phyloP scores from a whole-genome alignment of 1,284 basidiomycete genomes.

The Anthracocystis panici-leucophaei region DNA sequence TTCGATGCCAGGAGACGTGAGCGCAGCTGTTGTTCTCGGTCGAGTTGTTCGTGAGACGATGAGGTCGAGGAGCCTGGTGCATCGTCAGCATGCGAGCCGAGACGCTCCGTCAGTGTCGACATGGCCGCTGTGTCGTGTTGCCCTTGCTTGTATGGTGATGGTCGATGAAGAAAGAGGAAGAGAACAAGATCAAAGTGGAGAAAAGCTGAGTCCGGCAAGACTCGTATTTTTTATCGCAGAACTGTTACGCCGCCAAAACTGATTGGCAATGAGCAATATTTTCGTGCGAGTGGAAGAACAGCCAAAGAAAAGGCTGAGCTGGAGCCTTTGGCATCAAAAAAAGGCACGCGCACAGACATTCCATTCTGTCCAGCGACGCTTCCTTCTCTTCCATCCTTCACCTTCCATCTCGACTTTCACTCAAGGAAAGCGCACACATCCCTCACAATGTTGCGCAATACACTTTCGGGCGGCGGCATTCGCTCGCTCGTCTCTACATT shows the following conservation, averaged over 20 bases:
- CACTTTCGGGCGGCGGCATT: too few relatives aligned
- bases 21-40: conserved; percentile 37
- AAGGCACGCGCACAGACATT: conserved; percentile 40
- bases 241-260: not conserved
- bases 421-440: too few relatives aligned
- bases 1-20: conserved; percentile 37
- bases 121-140: conserved; percentile 18
- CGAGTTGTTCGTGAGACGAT: conserved; percentile 11
- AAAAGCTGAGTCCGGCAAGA: conserved; percentile 23
- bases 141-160: conserved; percentile 8
- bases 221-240: not conserved
- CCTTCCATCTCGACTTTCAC: not conserved
- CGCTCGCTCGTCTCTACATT: not conserved
- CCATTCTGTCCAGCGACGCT: not conserved
- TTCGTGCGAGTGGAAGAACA: conserved; percentile 46
- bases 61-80: conserved; percentile 7
- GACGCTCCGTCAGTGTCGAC: conserved; percentile 33
- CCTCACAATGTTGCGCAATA: too few relatives aligned
- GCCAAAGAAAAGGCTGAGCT: conserved; percentile 25
- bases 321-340: conserved; percentile 9
- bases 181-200: conserved; percentile 7
- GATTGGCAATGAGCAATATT: conserved; percentile 1
- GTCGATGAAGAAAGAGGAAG: not conserved
- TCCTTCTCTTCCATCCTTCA: not conserved
- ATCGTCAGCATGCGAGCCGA: conserved; percentile 11